These are phyloP conservation scores for Chaetomiaceae sp. DNA, from an alignment of 2,329 filamentous ascomycete species.

Conservation along the genomic window DNA sequence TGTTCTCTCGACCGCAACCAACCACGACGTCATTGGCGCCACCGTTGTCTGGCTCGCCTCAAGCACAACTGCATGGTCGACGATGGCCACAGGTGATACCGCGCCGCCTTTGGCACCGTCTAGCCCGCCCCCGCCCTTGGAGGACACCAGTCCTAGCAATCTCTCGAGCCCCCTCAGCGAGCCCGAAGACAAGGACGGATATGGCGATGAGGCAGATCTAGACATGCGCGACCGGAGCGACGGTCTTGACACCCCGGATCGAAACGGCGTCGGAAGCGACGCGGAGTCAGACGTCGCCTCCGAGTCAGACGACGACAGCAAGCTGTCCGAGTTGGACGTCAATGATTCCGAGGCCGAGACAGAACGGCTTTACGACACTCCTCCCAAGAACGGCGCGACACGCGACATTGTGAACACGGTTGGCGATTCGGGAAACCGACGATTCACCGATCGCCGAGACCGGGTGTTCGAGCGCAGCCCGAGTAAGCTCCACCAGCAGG, in stretches of 20 bases:
- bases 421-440: slow-evolving; percentile 56
- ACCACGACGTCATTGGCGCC: slow-evolving; percentile 14
- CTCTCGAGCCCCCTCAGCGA: slow-evolving; percentile 91
- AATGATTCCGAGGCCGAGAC: slow-evolving; percentile 86
- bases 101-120: slow-evolving; percentile 47
- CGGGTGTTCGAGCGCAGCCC: slow-evolving; percentile 60
- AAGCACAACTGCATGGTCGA: slow-evolving; percentile 21
- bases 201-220: slow-evolving; percentile 58
- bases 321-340: slow-evolving; percentile 52
- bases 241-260: slow-evolving; percentile 17
- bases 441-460: slow-evolving; percentile 46
- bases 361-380: slow-evolving; percentile 86
- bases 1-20: slow-evolving; percentile 12
- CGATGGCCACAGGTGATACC: slow-evolving; percentile 48
- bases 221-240: slow-evolving; percentile 29
- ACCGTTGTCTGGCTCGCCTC: background rate
- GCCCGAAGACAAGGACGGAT: slow-evolving; percentile 72
- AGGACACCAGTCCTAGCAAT: slow-evolving; percentile 60
- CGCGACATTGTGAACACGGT: slow-evolving; percentile 38
- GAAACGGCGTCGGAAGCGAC: slow-evolving; percentile 21
- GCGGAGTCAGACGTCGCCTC: slow-evolving; percentile 24
- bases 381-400: slow-evolving; percentile 49
- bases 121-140: slow-evolving; percentile 43
- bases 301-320: slow-evolving; percentile 34
- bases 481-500: slow-evolving; percentile 65